Conservation (phyloP, 1,284 basidiomycete species). For the Stygiomarasmius scandens region DNA sequence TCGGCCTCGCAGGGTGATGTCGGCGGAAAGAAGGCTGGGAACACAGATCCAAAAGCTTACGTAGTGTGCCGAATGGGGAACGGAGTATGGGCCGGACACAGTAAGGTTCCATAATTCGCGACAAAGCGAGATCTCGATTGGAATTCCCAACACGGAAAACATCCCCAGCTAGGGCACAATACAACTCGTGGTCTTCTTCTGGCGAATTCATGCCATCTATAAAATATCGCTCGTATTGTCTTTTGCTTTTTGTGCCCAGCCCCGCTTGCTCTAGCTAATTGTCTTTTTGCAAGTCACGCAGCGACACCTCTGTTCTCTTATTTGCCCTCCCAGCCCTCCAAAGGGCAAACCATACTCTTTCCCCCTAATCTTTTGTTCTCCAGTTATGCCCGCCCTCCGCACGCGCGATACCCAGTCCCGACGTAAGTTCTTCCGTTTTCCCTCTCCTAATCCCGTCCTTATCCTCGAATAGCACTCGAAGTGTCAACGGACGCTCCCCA, state of each 20-base stretch:
- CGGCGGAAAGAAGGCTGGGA: background rate
- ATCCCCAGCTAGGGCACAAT: background rate
- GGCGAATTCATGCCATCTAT: slow-evolving; percentile 40
- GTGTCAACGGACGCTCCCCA: slow-evolving; percentile 66
- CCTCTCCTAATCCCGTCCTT: slow-evolving; percentile 24
- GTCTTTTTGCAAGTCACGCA: slow-evolving; percentile 45
- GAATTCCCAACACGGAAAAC: too few species aligned
- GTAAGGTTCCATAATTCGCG: background rate
- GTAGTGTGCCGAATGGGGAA: background rate
- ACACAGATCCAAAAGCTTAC: too few species aligned
- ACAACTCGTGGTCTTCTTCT: background rate
- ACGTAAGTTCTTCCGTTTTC: slow-evolving; percentile 46
- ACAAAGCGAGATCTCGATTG: background rate
- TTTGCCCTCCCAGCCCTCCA: slow-evolving; percentile 28
- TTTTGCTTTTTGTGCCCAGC: slow-evolving; percentile 50
- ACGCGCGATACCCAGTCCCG: slow-evolving; percentile 69
- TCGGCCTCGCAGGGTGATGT: background rate
- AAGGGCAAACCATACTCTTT: slow-evolving; percentile 29
- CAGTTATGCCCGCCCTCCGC: slow-evolving; percentile 74
- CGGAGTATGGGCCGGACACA: background rate
- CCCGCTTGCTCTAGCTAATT: slow-evolving; percentile 58
- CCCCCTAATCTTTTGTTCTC: slow-evolving; percentile 28
- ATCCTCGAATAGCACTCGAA: slow-evolving; percentile 61
- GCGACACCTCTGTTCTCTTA: slow-evolving; percentile 44
- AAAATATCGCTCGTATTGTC: slow-evolving; percentile 65